Evolutionary conservation across 2,329 filamentous ascomycete species (phyloP).

Genomic region (Neonectria neomacrospora): DNA sequence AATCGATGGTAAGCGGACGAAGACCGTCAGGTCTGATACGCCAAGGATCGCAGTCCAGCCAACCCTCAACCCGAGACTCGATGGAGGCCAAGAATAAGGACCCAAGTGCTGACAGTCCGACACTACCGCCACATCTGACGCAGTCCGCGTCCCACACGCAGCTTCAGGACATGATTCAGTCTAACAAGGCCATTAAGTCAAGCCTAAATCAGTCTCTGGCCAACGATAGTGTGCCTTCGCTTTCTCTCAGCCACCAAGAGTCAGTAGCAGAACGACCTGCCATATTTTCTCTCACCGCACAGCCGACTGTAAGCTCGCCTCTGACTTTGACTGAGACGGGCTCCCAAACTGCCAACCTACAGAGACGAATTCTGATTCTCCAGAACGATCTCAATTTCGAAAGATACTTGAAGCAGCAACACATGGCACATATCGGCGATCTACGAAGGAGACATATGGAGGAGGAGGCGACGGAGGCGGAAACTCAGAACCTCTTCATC

Average conservation of each 20-base stretch:
- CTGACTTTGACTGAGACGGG: constrained; percentile 48
- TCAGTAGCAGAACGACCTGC: constrained; percentile 54
- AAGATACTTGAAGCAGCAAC: constrained; percentile 84
- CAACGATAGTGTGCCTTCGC: constrained; percentile 68
- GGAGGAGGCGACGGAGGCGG: constrained; percentile 82
- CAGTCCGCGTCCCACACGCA: constrained; percentile 64
- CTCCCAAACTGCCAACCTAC: constrained; percentile 65
- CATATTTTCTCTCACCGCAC: constrained; percentile 44
- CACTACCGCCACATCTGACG: constrained; percentile 62
- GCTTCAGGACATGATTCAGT: constrained; percentile 69
- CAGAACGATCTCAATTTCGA: constrained; percentile 87
- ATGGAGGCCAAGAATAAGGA: constrained; percentile 49
- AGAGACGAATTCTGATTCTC: constrained; percentile 79
- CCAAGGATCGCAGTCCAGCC: constrained; percentile 61
- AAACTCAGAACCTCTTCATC: constrained; percentile 83
- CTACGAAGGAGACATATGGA: constrained; percentile 78
- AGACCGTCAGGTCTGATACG: constrained; percentile 52
- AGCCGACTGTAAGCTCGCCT: constrained; percentile 43
- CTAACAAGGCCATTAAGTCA: constrained; percentile 68
- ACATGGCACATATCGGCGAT: constrained; percentile 83
- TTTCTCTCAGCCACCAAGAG: constrained; percentile 63
- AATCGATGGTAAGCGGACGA: constrained; percentile 54
- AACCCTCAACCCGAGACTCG: constrained; percentile 59
- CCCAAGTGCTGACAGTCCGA: constrained; percentile 69
- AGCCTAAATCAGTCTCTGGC: constrained; percentile 65